A percentile compares a stretch with the other conserved stretches of the same genome.
phyloP scores from a whole-genome alignment of 164 flowering plant species.

The Umbellularia californica region DNA sequence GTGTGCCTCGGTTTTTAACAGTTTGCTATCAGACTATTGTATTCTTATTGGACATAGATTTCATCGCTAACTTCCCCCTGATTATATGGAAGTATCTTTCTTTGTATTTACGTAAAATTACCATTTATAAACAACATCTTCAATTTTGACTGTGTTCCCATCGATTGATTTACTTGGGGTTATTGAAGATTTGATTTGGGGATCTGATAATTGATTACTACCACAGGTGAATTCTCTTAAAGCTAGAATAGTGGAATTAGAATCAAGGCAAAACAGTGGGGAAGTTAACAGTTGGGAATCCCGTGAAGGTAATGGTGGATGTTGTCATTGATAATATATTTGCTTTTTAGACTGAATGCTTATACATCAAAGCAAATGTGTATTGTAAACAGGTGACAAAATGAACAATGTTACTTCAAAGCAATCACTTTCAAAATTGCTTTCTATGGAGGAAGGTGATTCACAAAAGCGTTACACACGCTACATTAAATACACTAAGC shows the following conservation, averaged over 20 bases:
- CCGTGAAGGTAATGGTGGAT: conserved; percentile 21
- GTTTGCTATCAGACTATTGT: too few species aligned
- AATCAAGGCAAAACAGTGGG: conserved; percentile 21
- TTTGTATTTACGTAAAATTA: too few species aligned
- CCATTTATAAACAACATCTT: too few species aligned
- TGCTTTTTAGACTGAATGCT: conserved; percentile 4
- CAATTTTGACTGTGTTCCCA: too few species aligned
- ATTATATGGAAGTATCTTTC: too few species aligned
- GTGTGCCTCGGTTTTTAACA: too few species aligned
- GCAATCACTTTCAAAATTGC: conserved; percentile 19
- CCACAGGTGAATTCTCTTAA: conserved; percentile 62
- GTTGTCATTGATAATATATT: conserved; percentile 1
- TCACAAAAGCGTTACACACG: conserved; percentile 54
- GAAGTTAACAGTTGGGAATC: conserved; percentile 20
- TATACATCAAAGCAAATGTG: conserved; percentile 1
- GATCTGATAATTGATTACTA: not conserved
- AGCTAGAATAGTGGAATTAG: conserved; percentile 53
- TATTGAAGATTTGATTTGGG: too few species aligned
- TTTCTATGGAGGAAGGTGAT: conserved; percentile 25
- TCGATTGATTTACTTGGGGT: too few species aligned
- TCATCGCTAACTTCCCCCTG: too few species aligned
- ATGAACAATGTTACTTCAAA: conserved; percentile 11
- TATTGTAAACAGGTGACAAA: conserved; percentile 29
- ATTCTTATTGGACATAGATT: too few species aligned
- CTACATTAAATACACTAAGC: conserved; percentile 78